phyloP scores from a whole-genome alignment of 2,329 filamentous ascomycete species.

The Talaromyces rugulosus region DNA sequence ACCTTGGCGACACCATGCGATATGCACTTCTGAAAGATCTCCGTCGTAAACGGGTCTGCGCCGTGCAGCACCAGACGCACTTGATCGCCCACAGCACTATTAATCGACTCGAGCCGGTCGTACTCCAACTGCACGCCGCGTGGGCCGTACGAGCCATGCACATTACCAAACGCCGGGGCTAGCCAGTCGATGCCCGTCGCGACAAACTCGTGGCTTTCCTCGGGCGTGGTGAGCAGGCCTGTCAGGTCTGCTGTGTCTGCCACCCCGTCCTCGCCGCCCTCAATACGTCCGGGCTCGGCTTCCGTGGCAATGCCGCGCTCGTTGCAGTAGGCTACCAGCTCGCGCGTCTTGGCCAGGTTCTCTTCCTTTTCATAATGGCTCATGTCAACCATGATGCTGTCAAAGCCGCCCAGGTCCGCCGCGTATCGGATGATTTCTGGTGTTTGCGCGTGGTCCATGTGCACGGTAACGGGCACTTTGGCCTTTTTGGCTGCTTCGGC shows the following conservation, averaged over 20 bases:
- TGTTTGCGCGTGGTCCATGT: conserved; percentile 64
- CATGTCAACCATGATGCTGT: conserved; percentile 77
- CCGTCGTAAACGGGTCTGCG: conserved; percentile 53
- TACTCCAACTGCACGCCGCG: conserved; percentile 61
- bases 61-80: conserved; percentile 56
- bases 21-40: conserved; percentile 54
- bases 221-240: conserved; percentile 62
- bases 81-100: conserved; percentile 44
- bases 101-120: conserved; percentile 48
- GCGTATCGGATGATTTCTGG: conserved; percentile 59
- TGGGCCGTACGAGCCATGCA: conserved; percentile 69
- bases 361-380: conserved; percentile 66
- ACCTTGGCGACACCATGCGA: conserved; percentile 53
- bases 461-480: conserved; percentile 57
- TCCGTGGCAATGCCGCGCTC: conserved; percentile 64
- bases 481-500: conserved; percentile 55
- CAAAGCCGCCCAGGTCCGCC: conserved; percentile 60
- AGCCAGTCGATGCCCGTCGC: conserved; percentile 69
- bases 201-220: conserved; percentile 67
- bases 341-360: conserved; percentile 61
- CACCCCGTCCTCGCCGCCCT: conserved; percentile 71
- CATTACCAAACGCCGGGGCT: conserved; percentile 71
- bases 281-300: conserved; percentile 67
- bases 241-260: conserved; percentile 61
- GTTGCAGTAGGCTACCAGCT: conserved; percentile 61